Conservation (phyloP, 305 asterid genomes). For the Fraxinus baroniana region DNA sequence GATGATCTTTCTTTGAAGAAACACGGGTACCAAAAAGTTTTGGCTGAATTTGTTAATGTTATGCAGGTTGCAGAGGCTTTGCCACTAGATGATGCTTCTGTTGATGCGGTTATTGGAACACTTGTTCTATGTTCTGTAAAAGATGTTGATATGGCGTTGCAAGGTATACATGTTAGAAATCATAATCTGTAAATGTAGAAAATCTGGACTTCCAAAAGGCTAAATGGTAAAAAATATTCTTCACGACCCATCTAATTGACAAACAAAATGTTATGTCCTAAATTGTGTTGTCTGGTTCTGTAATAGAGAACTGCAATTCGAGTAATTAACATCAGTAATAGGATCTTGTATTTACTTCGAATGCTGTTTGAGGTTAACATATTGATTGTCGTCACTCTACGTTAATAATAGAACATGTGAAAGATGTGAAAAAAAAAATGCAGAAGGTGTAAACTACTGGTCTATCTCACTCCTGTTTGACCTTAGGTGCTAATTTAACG, state of each 20-base stretch:
- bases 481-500: neutral
- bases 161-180: constrained; percentile 43
- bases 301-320: neutral
- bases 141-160: constrained; percentile 66
- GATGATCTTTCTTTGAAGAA: neutral
- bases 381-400: neutral
- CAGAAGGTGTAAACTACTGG: neutral
- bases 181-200: neutral
- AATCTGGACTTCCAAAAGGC: neutral
- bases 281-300: neutral
- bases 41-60: constrained; percentile 3
- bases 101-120: constrained; percentile 85
- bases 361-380: neutral
- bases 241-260: neutral
- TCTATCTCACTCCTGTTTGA: neutral
- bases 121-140: constrained; percentile 84
- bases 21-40: neutral
- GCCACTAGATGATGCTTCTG: constrained; percentile 75
- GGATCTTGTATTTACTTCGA: neutral
- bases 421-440: neutral
- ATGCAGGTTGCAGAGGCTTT: constrained; percentile 83
- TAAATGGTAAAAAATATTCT: neutral
- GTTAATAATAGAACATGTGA: neutral
- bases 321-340: neutral
- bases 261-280: neutral